phyloP scores from a whole-genome alignment of 441 rosid species.

The Erodium moschatum region DNA sequence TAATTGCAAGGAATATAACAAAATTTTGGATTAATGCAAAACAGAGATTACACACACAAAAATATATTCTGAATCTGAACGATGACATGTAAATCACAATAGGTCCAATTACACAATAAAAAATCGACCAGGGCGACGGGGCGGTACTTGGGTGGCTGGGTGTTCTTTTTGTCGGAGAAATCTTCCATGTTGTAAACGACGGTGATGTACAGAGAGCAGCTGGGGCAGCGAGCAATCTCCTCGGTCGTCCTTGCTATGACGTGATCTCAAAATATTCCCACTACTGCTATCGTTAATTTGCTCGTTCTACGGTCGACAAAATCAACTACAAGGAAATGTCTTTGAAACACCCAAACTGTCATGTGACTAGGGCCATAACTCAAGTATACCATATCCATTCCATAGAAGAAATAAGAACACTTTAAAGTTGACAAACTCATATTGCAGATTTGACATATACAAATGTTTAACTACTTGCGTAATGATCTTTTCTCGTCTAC shows the following conservation, averaged over 20 bases:
- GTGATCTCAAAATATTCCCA: too few relatives aligned
- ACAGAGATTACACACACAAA: background rate
- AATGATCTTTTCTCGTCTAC: too few relatives aligned
- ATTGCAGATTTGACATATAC: too few relatives aligned
- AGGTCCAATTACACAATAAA: background rate
- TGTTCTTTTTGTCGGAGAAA: constrained; percentile 38
- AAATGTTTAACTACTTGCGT: too few relatives aligned
- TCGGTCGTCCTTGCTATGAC: constrained; percentile 54
- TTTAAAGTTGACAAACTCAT: too few relatives aligned
- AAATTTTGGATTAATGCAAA: background rate
- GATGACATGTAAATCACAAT: background rate
- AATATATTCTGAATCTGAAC: background rate
- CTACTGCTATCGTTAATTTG: too few relatives aligned
- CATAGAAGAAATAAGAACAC: too few relatives aligned
- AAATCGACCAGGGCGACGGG: constrained; percentile 30
- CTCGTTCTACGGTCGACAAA: too few relatives aligned
- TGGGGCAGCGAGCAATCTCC: constrained; percentile 81
- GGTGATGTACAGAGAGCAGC: constrained; percentile 85
- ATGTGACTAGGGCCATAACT: too few relatives aligned
- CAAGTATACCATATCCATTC: too few relatives aligned
- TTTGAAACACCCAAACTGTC: too few relatives aligned
- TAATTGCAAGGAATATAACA: background rate
- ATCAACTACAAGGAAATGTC: too few relatives aligned
- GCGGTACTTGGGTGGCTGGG: constrained; percentile 32
- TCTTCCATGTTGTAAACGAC: constrained; percentile 76